Evolutionary conservation across 225 moss, liverwort and hornwort species (phyloP).

Genomic region (Bryum argenteum): DNA sequence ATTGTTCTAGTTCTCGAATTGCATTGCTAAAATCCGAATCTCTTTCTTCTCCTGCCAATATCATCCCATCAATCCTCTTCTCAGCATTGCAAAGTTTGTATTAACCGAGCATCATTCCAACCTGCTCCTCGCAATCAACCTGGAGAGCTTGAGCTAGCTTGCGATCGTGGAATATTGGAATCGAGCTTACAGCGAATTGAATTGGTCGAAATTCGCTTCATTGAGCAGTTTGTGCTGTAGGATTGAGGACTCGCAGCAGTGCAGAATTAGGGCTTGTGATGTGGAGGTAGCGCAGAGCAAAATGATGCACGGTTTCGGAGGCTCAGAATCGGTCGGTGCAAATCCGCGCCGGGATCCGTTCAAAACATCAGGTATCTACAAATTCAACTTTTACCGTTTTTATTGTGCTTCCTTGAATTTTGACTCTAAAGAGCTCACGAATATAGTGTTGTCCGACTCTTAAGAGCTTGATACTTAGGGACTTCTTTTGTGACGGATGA

Average conservation of each 20-base stretch:
- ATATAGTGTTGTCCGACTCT: background rate
- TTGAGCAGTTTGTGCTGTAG: background rate
- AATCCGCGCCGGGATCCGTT: conserved; percentile 57
- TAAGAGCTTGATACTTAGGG: background rate
- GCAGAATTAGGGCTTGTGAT: conserved; percentile 39
- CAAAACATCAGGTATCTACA: conserved; percentile 47
- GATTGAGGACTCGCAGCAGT: conserved; percentile 10
- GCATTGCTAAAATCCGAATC: background rate
- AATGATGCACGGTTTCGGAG: conserved; percentile 41
- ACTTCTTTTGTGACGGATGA: background rate
- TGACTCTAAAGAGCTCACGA: no score
- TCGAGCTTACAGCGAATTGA: background rate
- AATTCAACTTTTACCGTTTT: background rate
- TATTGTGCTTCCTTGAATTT: background rate
- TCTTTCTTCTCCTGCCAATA: background rate
- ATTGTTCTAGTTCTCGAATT: background rate
- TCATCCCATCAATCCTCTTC: no score
- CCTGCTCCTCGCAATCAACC: background rate
- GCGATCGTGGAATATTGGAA: background rate
- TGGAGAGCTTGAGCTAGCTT: background rate
- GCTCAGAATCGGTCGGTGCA: conserved; percentile 30
- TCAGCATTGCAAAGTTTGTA: background rate
- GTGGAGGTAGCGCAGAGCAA: conserved; percentile 21
- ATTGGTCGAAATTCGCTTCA: background rate
- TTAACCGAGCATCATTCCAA: background rate